A percentile compares a stretch with the other conserved stretches of the same genome.
Evolutionary conservation across 805 yeast species (phyloP).

Genomic region (Kodamaea leandrae): DNA sequence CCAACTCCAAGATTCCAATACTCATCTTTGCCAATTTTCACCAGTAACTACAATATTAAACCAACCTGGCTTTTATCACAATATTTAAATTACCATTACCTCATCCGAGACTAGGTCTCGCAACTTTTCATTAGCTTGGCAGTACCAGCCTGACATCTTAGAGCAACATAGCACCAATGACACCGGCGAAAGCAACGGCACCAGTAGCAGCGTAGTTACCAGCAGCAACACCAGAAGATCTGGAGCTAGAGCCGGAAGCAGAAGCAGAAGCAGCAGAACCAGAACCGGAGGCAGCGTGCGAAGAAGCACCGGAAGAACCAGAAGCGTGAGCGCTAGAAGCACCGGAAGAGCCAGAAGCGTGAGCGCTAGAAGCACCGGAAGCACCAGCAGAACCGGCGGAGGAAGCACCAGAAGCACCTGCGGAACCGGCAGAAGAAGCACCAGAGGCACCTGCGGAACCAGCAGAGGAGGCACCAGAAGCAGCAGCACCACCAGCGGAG

Average conservation of each 20-base stretch:
- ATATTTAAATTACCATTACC: background rate
- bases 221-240: slow-evolving; percentile 6
- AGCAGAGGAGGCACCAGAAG: slow-evolving; percentile 7
- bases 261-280: slow-evolving; percentile 8
- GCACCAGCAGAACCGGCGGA: slow-evolving; percentile 5
- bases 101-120: background rate
- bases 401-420: slow-evolving; percentile 16
- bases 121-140: background rate
- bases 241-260: slow-evolving; percentile 6
- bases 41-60: background rate
- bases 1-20: too few species aligned
- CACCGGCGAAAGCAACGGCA: slow-evolving; percentile 17
- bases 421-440: slow-evolving; percentile 19
- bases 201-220: slow-evolving; percentile 13
- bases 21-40: background rate
- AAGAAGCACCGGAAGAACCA: slow-evolving; percentile 10
- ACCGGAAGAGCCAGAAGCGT: background rate
- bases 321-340: slow-evolving; percentile 1
- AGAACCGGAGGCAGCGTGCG: slow-evolving; percentile 9
- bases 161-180: slow-evolving; percentile 21
- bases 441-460: slow-evolving; percentile 25
- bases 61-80: background rate
- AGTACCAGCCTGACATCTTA: slow-evolving; percentile 9
- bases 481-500: slow-evolving; percentile 22
- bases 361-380: slow-evolving; percentile 2